These are phyloP conservation scores for Trichophyton rubrum DNA, from an alignment of 2,329 filamentous ascomycete species.

Conservation along the genomic window DNA sequence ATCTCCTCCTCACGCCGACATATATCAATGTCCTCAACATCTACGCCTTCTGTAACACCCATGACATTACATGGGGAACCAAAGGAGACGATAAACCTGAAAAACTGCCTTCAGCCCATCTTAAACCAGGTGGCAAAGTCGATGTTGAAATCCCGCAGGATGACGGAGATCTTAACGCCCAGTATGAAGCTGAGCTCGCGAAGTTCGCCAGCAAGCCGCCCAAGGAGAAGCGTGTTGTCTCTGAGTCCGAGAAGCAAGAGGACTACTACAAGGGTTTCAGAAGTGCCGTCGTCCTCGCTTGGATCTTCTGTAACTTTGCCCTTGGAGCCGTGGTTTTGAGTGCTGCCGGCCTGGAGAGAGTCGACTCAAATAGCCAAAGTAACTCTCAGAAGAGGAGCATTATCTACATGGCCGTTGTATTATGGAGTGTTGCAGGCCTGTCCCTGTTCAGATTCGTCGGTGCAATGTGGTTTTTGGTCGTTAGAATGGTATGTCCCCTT, in stretches of 20 bases:
- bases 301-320: slow-evolving; percentile 94
- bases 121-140: slow-evolving; percentile 90
- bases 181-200: slow-evolving; percentile 75
- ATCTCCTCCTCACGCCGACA: slow-evolving; percentile 84
- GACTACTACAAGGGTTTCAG: slow-evolving; percentile 98
- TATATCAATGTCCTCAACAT: slow-evolving; percentile 99
- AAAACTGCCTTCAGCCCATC: slow-evolving; percentile 73
- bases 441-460: slow-evolving; percentile 80
- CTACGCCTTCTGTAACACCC: slow-evolving; percentile 96
- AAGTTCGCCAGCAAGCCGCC: slow-evolving; percentile 64
- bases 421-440: slow-evolving; percentile 79
- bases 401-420: slow-evolving; percentile 73
- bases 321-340: slow-evolving; percentile 77
- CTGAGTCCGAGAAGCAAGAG: slow-evolving; percentile 69
- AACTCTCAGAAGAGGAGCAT: slow-evolving; percentile 49
- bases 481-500: slow-evolving; percentile 60
- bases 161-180: slow-evolving; percentile 85
- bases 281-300: slow-evolving; percentile 78
- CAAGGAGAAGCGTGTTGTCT: slow-evolving; percentile 44
- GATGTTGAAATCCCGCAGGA: slow-evolving; percentile 77
- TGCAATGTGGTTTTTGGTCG: slow-evolving; percentile 82
- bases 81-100: slow-evolving; percentile 96
- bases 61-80: slow-evolving; percentile 95
- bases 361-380: slow-evolving; percentile 38
- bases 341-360: slow-evolving; percentile 64